phyloP scores from a whole-genome alignment of 257 asterid genomes.

The Datura wrightii region DNA sequence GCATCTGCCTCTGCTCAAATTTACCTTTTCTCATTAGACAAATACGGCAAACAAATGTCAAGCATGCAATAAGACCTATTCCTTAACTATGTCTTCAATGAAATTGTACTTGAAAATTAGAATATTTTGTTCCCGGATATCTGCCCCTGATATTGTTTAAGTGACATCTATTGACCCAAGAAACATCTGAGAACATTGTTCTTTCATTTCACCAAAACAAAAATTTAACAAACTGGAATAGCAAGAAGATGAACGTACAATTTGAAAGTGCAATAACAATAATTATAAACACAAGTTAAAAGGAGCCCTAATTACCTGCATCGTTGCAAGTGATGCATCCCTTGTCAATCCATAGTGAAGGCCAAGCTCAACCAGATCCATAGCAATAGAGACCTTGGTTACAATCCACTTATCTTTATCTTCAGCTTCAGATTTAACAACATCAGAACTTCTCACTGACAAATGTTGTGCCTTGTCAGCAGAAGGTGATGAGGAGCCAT shows the following conservation, averaged over 20 bases:
- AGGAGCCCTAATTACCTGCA: conserved; percentile 63
- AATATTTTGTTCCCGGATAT: not conserved
- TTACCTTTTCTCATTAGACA: not conserved
- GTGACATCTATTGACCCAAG: conserved; percentile 22
- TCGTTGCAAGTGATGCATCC: conserved; percentile 90
- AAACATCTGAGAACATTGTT: conserved; percentile 7
- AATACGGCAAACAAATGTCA: not conserved
- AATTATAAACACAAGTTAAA: not conserved
- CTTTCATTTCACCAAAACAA: conserved; percentile 13
- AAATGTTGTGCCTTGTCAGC: conserved; percentile 53
- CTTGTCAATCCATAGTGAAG: conserved; percentile 84
- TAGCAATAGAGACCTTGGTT: conserved; percentile 69
- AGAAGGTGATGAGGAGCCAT: conserved; percentile 51
- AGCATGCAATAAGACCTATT: not conserved
- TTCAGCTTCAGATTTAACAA: conserved; percentile 55
- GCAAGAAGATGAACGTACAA: conserved; percentile 18
- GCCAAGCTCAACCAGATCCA: conserved; percentile 79
- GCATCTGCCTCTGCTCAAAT: conserved; percentile 12
- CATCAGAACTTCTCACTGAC: conserved; percentile 47
- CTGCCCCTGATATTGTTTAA: not conserved
- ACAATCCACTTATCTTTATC: conserved; percentile 58
- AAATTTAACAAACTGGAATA: not conserved
- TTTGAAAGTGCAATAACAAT: not conserved
- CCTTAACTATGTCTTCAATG: conserved; percentile 1
- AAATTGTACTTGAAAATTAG: not conserved